phyloP scores from a whole-genome alignment of 2,329 filamentous ascomycete genomes.

The Pestalotiopsis sp. region DNA sequence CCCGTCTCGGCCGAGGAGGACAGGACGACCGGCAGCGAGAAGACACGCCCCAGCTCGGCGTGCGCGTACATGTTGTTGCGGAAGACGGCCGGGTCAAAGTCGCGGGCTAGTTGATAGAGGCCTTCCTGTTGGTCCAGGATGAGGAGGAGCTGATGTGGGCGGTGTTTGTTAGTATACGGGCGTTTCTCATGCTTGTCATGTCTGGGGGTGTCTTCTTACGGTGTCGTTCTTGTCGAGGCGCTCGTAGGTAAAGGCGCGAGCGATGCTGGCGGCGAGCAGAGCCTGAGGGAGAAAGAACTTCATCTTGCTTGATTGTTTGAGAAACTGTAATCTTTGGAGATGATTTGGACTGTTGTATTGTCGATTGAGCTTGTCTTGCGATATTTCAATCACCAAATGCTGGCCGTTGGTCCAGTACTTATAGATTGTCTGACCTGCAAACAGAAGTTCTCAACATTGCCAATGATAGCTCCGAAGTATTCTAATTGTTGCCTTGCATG shows the following conservation, averaged over 20 bases:
- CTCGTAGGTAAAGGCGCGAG: slow-evolving; percentile 32
- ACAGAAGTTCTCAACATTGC: too few relatives aligned
- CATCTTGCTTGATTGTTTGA: slow-evolving; percentile 14
- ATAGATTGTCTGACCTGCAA: too few relatives aligned
- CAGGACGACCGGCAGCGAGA: slow-evolving; percentile 70
- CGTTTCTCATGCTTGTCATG: not conserved
- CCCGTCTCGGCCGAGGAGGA: slow-evolving; percentile 70
- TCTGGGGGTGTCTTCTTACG: slow-evolving; percentile 16
- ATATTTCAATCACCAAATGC: too few relatives aligned
- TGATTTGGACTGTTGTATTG: too few relatives aligned
- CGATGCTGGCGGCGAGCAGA: slow-evolving; percentile 16
- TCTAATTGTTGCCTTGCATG: too few relatives aligned
- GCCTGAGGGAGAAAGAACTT: slow-evolving; percentile 15
- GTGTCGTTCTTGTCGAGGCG: slow-evolving; percentile 37
- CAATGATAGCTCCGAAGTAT: too few relatives aligned
- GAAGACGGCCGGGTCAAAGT: slow-evolving; percentile 69
- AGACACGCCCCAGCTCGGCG: slow-evolving; percentile 66
- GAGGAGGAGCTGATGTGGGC: slow-evolving; percentile 49
- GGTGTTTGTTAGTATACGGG: slow-evolving; percentile 25
- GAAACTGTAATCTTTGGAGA: not conserved
- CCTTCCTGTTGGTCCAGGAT: slow-evolving; percentile 65
- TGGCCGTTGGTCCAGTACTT: too few relatives aligned
- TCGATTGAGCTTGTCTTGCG: not conserved
- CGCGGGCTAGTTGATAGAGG: slow-evolving; percentile 62
- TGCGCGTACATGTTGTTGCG: slow-evolving; percentile 71